phyloP scores from a whole-genome alignment of 257 asterid species.

The Galeopsis tetrahit region DNA sequence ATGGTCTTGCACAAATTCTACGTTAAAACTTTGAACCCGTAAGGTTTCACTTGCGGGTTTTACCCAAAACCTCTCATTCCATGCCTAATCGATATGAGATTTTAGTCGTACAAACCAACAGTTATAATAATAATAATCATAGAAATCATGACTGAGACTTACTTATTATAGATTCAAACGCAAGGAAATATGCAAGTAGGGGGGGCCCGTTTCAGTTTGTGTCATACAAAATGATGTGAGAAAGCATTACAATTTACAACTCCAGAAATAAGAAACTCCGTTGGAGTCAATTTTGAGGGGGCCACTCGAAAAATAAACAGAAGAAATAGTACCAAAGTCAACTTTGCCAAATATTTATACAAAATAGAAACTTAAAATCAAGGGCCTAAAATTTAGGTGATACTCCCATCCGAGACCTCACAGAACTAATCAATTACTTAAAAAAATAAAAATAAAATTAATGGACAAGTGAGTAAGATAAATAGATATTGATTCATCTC shows the following conservation, averaged over 20 bases:
- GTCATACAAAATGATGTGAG: conserved; percentile 15
- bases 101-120: background rate
- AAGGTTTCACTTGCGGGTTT: background rate
- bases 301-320: conserved; percentile 14
- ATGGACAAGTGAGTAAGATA: too few species aligned
- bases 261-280: background rate
- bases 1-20: background rate
- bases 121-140: background rate
- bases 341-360: conserved; percentile 13
- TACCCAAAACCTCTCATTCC: background rate
- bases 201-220: background rate
- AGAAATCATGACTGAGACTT: background rate
- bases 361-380: background rate
- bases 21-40: too few species aligned
- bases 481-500: too few species aligned
- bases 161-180: background rate
- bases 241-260: conserved; percentile 23
- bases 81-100: background rate
- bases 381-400: background rate
- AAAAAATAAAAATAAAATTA: background rate
- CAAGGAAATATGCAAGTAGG: background rate
- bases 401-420: background rate
- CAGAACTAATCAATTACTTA: too few species aligned
- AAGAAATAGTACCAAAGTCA: conserved; percentile 37
- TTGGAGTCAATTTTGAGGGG: conserved; percentile 13